Percentiles rank a stretch among this genome's conserved stretches.
These are phyloP conservation scores for Chenopodium formosanum DNA, from an alignment of 148 eudicot species.

Conservation along the genomic window DNA sequence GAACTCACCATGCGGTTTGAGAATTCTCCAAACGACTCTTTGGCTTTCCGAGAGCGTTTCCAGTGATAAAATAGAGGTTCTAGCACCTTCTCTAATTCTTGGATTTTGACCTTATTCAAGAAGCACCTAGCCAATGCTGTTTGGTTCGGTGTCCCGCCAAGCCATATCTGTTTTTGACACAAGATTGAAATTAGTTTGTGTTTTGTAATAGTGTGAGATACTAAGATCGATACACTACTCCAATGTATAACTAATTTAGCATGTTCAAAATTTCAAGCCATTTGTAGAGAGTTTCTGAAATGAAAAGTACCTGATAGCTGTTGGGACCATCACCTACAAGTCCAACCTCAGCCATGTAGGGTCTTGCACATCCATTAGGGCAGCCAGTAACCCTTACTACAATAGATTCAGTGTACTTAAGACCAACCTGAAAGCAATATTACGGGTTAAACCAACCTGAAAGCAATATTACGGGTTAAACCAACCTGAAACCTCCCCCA, in stretches of 20 bases:
- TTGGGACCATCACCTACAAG: conserved; percentile 98
- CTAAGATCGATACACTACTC: too few relatives aligned
- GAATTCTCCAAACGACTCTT: conserved; percentile 89
- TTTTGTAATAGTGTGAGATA: neutral
- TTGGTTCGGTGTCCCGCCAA: conserved; percentile 97
- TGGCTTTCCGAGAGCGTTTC: conserved; percentile 51
- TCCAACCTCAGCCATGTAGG: conserved; percentile 99
- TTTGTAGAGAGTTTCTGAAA: neutral
- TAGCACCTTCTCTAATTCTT: conserved; percentile 87
- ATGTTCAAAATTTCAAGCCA: neutral
- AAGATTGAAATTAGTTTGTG: neutral
- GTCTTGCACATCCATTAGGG: conserved; percentile 98
- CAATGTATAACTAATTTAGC: neutral
- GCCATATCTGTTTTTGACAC: conserved; percentile 68
- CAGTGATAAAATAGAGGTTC: conserved; percentile 90
- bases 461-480: conserved; percentile 1
- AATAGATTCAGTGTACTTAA: conserved; percentile 66
- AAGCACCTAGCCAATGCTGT: conserved; percentile 60
- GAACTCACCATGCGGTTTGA: conserved; percentile 72
- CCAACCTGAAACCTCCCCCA: too few relatives aligned
- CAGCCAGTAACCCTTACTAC: conserved; percentile 91
- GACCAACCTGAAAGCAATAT: conserved; percentile 71
- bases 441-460: neutral
- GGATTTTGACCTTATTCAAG: conserved; percentile 88
- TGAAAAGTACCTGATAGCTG: conserved; percentile 77